Conservation (phyloP, 2,329 filamentous ascomycete species). For the Penicillium sclerotiorum region DNA sequence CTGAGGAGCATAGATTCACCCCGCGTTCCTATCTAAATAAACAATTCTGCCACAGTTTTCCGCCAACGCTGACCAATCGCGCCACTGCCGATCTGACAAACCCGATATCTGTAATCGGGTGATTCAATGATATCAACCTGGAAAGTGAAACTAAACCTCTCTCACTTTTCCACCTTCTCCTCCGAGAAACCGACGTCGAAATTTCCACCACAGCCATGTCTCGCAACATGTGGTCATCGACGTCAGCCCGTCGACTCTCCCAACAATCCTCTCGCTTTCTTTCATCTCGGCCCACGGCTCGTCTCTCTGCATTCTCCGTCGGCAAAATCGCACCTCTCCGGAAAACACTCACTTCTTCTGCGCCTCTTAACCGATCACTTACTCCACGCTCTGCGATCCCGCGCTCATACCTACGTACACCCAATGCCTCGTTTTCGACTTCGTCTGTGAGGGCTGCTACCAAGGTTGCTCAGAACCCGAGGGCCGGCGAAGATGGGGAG, state of each 20-base stretch:
- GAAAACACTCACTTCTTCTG: conserved; percentile 10
- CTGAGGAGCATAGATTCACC: too few species aligned
- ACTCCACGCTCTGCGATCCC: background rate
- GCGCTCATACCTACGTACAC: conserved; percentile 18
- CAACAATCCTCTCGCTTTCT: conserved; percentile 23
- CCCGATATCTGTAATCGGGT: conserved; percentile 21
- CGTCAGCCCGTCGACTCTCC: conserved; percentile 27
- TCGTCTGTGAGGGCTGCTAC: conserved; percentile 38
- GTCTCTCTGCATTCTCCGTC: conserved; percentile 34
- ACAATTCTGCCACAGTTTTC: conserved; percentile 31
- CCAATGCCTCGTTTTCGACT: conserved; percentile 37
- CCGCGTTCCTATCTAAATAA: conserved; percentile 11
- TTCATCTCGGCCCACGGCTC: conserved; percentile 25
- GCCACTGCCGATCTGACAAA: conserved; percentile 34
- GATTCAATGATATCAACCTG: conserved; percentile 14
- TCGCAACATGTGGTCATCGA: conserved; percentile 28
- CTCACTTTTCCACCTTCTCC: background rate
- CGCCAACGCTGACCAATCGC: conserved; percentile 33
- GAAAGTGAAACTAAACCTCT: background rate
- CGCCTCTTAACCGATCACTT: background rate
- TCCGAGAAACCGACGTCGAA: background rate
- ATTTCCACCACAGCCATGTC: conserved; percentile 29
- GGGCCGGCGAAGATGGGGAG: conserved; percentile 80
- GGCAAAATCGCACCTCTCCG: conserved; percentile 25
- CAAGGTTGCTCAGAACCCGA: conserved; percentile 65